phyloP scores from a whole-genome alignment of 2,329 filamentous ascomycete species.

The Cladosporium sp. region DNA sequence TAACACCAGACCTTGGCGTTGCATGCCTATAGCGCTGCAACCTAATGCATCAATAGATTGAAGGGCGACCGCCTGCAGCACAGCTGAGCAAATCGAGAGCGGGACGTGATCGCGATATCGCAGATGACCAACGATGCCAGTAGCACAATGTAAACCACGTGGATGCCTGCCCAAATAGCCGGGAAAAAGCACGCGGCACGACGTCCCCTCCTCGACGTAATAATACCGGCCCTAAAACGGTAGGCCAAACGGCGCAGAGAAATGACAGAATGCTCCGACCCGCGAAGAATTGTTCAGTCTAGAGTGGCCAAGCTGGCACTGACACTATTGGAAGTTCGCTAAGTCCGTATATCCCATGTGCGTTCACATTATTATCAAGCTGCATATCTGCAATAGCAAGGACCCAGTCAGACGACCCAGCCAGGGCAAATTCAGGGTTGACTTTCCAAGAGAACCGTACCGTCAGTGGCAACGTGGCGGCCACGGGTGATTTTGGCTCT shows the following conservation, averaged over 20 bases:
- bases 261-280: too few species aligned
- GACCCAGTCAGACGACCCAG: neutral
- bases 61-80: neutral
- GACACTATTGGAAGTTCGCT: neutral
- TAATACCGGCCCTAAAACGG: too few species aligned
- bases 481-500: neutral
- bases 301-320: neutral
- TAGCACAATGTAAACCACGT: neutral
- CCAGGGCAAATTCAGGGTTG: neutral
- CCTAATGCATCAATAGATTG: neutral
- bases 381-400: too few species aligned
- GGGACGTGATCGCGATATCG: neutral
- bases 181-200: neutral
- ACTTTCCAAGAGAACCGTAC: neutral
- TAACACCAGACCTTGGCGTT: neutral
- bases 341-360: too few species aligned
- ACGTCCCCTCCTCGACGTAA: too few species aligned
- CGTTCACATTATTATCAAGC: neutral
- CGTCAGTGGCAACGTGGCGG: neutral
- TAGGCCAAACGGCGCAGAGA: too few species aligned
- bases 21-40: constrained; percentile 5
- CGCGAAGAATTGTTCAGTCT: too few species aligned
- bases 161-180: neutral
- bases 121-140: too few species aligned
- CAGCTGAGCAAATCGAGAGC: constrained; percentile 1